Percentiles rank a stretch among this genome's conserved stretches.
Conservation (phyloP, 2,329 filamentous ascomycete species). For the Albophoma yamanashiensis region DNA sequence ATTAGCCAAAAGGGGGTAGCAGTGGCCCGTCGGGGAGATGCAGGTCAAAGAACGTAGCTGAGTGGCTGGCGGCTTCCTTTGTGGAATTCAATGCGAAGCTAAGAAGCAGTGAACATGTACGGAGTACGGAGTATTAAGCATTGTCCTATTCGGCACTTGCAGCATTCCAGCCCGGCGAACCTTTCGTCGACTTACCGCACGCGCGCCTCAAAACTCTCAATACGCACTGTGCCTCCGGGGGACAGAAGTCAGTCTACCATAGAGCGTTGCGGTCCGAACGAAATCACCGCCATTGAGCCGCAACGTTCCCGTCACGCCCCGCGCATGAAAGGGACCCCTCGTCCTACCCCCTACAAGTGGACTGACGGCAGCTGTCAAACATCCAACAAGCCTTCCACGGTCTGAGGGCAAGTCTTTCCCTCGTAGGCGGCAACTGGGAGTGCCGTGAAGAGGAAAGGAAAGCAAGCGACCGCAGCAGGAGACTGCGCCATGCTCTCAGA, state of each 20-base stretch:
- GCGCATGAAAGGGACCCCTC: not conserved
- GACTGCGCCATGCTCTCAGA: no score
- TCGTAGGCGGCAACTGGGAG: no score
- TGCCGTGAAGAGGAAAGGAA: no score
- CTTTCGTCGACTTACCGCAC: not conserved
- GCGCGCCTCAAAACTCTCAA: not conserved
- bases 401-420: no score
- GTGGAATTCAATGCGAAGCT: not conserved
- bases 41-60: not conserved
- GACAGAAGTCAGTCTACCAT: not conserved
- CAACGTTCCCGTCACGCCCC: not conserved
- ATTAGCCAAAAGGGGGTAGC: not conserved
- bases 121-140: no score
- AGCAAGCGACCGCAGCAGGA: no score
- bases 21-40: not conserved
- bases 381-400: not conserved
- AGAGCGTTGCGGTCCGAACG: not conserved
- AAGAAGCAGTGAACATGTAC: not conserved
- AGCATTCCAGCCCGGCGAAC: not conserved
- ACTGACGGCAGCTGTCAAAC: not conserved
- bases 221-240: not conserved
- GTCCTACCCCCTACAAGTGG: not conserved
- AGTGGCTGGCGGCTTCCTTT: not conserved
- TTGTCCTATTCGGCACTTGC: not conserved
- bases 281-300: not conserved